These are phyloP conservation scores for Amphicarpaea edgeworthii DNA, from an alignment of 306 rosid genomes.

Conservation along the genomic window DNA sequence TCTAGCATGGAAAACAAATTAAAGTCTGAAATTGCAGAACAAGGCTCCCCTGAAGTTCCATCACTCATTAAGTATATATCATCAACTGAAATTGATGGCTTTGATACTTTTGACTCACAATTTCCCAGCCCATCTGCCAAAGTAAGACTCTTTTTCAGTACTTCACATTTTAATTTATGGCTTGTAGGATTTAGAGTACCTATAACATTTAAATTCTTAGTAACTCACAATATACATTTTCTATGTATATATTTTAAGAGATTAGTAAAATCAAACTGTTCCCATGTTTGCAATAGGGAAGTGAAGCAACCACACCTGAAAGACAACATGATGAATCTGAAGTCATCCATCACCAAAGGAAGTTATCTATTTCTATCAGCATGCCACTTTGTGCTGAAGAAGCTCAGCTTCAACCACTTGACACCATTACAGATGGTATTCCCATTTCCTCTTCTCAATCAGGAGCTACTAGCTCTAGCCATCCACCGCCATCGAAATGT, in stretches of 20 bases:
- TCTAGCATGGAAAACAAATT: slow-evolving; percentile 52
- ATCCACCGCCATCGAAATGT: slow-evolving; percentile 50
- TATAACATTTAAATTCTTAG: background rate
- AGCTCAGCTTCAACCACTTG: slow-evolving; percentile 40
- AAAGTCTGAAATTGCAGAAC: slow-evolving; percentile 32
- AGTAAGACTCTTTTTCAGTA: slow-evolving; percentile 50
- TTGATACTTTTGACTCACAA: slow-evolving; percentile 54
- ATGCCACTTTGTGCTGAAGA: slow-evolving; percentile 69
- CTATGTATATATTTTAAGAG: background rate
- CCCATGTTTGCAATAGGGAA: slow-evolving; percentile 54
- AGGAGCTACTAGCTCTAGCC: slow-evolving; percentile 2
- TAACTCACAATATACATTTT: too few relatives aligned
- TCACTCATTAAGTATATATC: slow-evolving; percentile 62
- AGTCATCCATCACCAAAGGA: slow-evolving; percentile 57
- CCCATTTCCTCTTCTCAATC: slow-evolving; percentile 26
- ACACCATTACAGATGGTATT: slow-evolving; percentile 40
- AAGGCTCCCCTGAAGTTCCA: slow-evolving; percentile 59
- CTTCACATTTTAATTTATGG: background rate
- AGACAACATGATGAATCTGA: slow-evolving; percentile 43
- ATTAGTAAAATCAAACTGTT: slow-evolving; percentile 11
- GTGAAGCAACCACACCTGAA: slow-evolving; percentile 39
- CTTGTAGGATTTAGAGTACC: slow-evolving; percentile 4
- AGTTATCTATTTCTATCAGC: slow-evolving; percentile 60
- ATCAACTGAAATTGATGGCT: slow-evolving; percentile 60
- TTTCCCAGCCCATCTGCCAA: slow-evolving; percentile 36